These are phyloP conservation scores for Microbotryum saponariae DNA, from an alignment of 1,284 basidiomycete species.

Conservation along the genomic window DNA sequence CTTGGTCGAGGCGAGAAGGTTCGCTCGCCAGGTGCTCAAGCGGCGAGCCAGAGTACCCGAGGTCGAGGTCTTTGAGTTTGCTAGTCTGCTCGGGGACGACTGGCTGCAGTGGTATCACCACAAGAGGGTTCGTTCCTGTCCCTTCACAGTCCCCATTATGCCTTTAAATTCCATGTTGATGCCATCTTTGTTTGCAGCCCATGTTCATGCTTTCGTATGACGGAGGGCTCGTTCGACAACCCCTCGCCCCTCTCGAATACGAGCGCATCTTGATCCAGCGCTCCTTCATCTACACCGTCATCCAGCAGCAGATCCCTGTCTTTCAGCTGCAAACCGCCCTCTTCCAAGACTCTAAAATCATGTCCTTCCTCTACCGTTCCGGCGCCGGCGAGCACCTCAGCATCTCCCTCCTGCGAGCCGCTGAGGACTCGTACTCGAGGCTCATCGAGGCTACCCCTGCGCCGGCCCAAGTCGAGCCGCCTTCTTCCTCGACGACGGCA, in stretches of 20 bases:
- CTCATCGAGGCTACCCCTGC: conserved; percentile 15
- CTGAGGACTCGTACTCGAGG: conserved; percentile 4
- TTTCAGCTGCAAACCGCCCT: conserved; percentile 50
- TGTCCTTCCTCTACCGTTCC: conserved; percentile 2
- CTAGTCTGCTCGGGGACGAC: conserved; percentile 44
- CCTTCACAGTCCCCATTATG: background rate
- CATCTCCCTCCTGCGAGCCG: conserved; percentile 12
- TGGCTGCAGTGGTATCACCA: conserved; percentile 49
- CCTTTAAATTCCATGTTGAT: background rate
- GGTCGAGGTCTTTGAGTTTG: conserved; percentile 48
- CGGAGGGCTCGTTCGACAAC: conserved; percentile 41
- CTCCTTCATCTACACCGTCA: conserved; percentile 48
- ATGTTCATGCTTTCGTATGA: conserved; percentile 59
- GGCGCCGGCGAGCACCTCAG: conserved; percentile 14
- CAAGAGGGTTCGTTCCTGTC: conserved; percentile 43
- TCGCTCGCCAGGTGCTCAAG: conserved; percentile 52
- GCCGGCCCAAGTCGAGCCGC: conserved; percentile 1
- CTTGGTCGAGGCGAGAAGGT: conserved; percentile 46
- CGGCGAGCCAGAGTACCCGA: conserved; percentile 48
- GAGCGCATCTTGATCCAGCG: conserved; percentile 49
- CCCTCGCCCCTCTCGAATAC: conserved; percentile 17
- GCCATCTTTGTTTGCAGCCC: conserved; percentile 46
- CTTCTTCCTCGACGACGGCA: conserved; percentile 8
- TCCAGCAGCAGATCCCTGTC: conserved; percentile 50
- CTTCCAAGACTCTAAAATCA: conserved; percentile 58